Evolutionary conservation across 148 eudicot genomes (phyloP).

Genomic region (Heliamphora exappendiculata): DNA sequence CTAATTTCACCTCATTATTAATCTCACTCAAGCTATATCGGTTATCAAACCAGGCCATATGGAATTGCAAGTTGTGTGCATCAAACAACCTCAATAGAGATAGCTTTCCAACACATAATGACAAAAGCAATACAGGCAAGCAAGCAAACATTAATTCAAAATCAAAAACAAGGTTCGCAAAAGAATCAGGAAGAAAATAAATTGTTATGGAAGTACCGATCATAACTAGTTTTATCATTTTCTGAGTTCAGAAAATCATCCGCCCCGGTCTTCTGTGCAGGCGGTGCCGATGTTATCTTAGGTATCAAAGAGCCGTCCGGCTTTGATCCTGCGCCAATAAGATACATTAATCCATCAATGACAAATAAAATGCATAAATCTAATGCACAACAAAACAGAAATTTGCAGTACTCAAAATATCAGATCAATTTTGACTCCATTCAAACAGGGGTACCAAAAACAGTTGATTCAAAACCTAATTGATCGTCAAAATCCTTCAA

Average conservation of each 20-base stretch:
- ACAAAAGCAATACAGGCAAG: not conserved
- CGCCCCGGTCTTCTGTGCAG: not conserved
- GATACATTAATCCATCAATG: not conserved
- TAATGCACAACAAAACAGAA: not conserved
- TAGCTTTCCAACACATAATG: too few relatives aligned
- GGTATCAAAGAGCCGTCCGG: constrained; percentile 7
- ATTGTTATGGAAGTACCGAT: constrained; percentile 3
- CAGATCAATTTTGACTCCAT: not conserved
- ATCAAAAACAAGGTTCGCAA: not conserved
- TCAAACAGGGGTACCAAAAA: not conserved
- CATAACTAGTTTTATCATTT: constrained; percentile 18
- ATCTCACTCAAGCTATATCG: too few relatives aligned
- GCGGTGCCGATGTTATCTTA: constrained; percentile 1
- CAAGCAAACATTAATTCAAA: not conserved
- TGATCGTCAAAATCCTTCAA: constrained; percentile 43
- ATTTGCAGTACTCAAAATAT: not conserved
- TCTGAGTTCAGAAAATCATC: constrained; percentile 16
- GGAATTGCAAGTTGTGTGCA: too few relatives aligned
- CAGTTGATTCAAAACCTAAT: constrained; percentile 26
- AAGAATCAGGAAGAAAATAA: not conserved
- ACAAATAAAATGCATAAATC: not conserved
- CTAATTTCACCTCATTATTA: not conserved
- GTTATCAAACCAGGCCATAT: too few relatives aligned
- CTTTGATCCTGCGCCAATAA: not conserved
- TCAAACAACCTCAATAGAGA: too few relatives aligned